Percentiles rank a stretch among this genome's conserved stretches.
These are phyloP conservation scores for Leucoagaricus sp. DNA, from an alignment of 1,284 basidiomycete species.

Conservation along the genomic window DNA sequence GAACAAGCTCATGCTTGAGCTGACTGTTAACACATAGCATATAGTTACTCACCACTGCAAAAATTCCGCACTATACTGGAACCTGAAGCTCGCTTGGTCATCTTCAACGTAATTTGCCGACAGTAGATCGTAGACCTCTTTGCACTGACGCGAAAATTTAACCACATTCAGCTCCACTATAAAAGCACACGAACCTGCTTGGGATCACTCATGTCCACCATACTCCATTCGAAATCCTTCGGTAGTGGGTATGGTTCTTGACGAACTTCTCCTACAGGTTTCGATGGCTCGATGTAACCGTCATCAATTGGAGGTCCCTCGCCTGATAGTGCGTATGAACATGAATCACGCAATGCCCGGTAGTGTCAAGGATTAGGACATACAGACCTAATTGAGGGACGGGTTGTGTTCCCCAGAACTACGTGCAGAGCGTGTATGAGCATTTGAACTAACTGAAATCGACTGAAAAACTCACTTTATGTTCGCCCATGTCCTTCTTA, in stretches of 20 bases:
- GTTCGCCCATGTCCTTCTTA: conserved; percentile 80
- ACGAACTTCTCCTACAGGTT: conserved; percentile 77
- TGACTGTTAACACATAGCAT: too few species aligned
- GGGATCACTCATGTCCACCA: conserved; percentile 79
- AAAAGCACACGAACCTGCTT: conserved; percentile 52
- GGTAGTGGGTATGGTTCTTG: conserved; percentile 89
- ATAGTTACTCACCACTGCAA: conserved; percentile 74
- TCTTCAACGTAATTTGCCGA: conserved; percentile 98
- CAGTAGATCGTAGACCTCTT: conserved; percentile 92
- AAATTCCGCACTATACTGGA: conserved; percentile 96
- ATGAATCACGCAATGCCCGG: neutral
- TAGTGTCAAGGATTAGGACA: neutral
- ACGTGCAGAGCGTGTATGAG: conserved; percentile 9
- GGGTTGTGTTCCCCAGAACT: conserved; percentile 98
- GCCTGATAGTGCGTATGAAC: conserved; percentile 39
- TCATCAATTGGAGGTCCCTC: conserved; percentile 72
- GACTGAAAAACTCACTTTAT: conserved; percentile 65
- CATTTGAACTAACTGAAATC: neutral
- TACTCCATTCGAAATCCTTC: conserved; percentile 92
- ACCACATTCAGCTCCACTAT: conserved; percentile 7
- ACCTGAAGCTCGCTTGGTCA: conserved; percentile 92
- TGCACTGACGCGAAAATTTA: conserved; percentile 51
- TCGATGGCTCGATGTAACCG: conserved; percentile 88
- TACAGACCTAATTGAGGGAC: conserved; percentile 79
- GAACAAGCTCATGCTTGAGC: too few species aligned